Conservation (phyloP, 495 filamentous ascomycete genomes). For the Ascodesmis nigricans region DNA sequence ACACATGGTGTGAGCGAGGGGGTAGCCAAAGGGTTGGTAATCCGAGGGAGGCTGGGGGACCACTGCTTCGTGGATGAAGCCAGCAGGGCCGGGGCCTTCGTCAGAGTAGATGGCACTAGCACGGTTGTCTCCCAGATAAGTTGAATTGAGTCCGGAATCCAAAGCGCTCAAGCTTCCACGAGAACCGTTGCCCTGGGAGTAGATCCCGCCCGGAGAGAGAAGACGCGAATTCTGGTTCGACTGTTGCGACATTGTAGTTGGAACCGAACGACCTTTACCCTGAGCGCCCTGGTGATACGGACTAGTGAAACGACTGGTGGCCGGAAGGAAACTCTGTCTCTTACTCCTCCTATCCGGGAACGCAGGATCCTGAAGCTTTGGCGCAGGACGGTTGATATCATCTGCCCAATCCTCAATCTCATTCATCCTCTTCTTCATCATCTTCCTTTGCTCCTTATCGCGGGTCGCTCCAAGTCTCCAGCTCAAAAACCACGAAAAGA, state of each 20-base stretch:
- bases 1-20: slow-evolving; percentile 79
- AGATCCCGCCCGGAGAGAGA: slow-evolving; percentile 44
- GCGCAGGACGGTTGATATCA: slow-evolving; percentile 82
- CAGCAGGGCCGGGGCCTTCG: slow-evolving; percentile 52
- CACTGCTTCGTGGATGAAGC: slow-evolving; percentile 86
- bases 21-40: slow-evolving; percentile 90
- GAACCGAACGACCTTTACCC: slow-evolving; percentile 32
- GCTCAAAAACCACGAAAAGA: slow-evolving; percentile 90
- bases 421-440: slow-evolving; percentile 58
- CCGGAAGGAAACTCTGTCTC: slow-evolving; percentile 63
- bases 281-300: slow-evolving; percentile 51
- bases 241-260: slow-evolving; percentile 92
- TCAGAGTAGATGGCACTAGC: slow-evolving; percentile 35
- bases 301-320: slow-evolving; percentile 82
- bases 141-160: slow-evolving; percentile 11
- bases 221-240: slow-evolving; percentile 54
- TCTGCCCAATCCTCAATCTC: slow-evolving; percentile 98
- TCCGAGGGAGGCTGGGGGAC: slow-evolving; percentile 95
- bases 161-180: slow-evolving; percentile 14
- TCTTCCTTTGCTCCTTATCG: slow-evolving; percentile 36
- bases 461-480: slow-evolving; percentile 57
- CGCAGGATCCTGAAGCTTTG: slow-evolving; percentile 49
- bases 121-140: slow-evolving; percentile 26
- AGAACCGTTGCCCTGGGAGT: slow-evolving; percentile 38
- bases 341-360: slow-evolving; percentile 51